phyloP scores from a whole-genome alignment of 2,329 filamentous ascomycete species.

The Whalleya microplaca region DNA sequence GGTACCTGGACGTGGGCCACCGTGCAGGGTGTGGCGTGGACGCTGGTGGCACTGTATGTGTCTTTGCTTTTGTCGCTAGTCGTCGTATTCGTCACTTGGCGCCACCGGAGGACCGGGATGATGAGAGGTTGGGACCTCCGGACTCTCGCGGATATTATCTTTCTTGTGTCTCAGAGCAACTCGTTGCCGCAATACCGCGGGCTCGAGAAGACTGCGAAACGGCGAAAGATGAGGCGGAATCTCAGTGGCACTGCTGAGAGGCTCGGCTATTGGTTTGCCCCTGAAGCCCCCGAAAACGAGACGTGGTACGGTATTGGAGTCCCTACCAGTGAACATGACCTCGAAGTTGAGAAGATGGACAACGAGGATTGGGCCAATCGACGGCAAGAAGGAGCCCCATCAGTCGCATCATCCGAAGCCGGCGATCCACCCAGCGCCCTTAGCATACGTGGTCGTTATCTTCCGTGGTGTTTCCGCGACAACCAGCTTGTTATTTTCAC shows the following conservation, averaged over 20 bases:
- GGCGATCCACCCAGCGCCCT: constrained; percentile 55
- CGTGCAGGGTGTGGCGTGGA: constrained; percentile 78
- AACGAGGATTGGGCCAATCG: constrained; percentile 33
- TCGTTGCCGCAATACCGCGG: constrained; percentile 72
- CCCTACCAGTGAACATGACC: constrained; percentile 30
- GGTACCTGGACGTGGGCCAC: constrained; percentile 77
- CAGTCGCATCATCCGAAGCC: constrained; percentile 40
- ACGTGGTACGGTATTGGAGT: constrained; percentile 66
- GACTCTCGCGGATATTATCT: constrained; percentile 79
- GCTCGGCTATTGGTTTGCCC: constrained; percentile 85
- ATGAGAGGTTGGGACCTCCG: constrained; percentile 74
- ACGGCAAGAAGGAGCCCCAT: constrained; percentile 31
- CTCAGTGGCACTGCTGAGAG: constrained; percentile 66
- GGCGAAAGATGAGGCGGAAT: constrained; percentile 56
- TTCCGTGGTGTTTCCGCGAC: constrained; percentile 77
- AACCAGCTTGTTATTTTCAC: constrained; percentile 68
- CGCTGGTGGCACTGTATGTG: constrained; percentile 73
- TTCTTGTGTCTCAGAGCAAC: constrained; percentile 80
- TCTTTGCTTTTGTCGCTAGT: constrained; percentile 63
- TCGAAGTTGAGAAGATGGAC: constrained; percentile 30
- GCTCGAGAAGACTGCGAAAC: constrained; percentile 62
- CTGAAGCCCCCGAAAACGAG: constrained; percentile 60
- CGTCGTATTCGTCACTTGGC: constrained; percentile 67
- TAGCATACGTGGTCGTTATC: constrained; percentile 64
- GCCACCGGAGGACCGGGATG: constrained; percentile 69